Conservation (phyloP, 441 rosid species). For the Adansonia rubrostipa region DNA sequence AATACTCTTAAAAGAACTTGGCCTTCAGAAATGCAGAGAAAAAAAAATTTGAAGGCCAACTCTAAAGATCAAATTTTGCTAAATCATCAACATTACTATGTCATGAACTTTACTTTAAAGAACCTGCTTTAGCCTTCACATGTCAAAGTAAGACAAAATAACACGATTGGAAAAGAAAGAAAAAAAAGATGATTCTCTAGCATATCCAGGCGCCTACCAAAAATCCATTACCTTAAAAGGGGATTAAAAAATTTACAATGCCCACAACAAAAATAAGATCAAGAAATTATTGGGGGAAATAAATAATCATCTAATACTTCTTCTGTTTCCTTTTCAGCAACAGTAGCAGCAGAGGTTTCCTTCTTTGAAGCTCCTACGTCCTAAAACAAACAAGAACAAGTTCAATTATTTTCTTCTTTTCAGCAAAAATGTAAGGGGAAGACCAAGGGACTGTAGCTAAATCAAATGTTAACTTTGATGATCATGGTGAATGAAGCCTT, state of each 20-base stretch:
- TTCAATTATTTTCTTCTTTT: background rate
- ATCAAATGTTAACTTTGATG: background rate
- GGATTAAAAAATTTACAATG: slow-evolving; percentile 43
- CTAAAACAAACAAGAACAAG: slow-evolving; percentile 35
- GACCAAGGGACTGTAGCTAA: background rate
- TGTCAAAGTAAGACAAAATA: slow-evolving; percentile 17
- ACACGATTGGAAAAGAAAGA: slow-evolving; percentile 16
- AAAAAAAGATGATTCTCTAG: background rate
- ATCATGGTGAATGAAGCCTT: slow-evolving; percentile 24
- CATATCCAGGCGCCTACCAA: background rate
- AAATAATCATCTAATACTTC: slow-evolving; percentile 42
- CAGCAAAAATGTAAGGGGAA: background rate
- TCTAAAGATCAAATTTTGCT: slow-evolving; percentile 22
- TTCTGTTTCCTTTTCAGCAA: slow-evolving; percentile 40
- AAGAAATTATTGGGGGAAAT: slow-evolving; percentile 2
- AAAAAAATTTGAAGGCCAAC: slow-evolving; percentile 19
- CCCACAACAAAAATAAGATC: background rate
- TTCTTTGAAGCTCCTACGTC: slow-evolving; percentile 45
- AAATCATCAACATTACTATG: slow-evolving; percentile 18
- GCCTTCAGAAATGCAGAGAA: slow-evolving; percentile 30
- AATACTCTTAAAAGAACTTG: slow-evolving; percentile 13
- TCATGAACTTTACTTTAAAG: background rate
- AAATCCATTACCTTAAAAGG: background rate
- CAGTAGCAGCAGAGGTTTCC: slow-evolving; percentile 17
- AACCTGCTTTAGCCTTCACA: slow-evolving; percentile 21